These are phyloP conservation scores for Dipodascus albidus DNA, from an alignment of 805 yeast species.

Conservation along the genomic window DNA sequence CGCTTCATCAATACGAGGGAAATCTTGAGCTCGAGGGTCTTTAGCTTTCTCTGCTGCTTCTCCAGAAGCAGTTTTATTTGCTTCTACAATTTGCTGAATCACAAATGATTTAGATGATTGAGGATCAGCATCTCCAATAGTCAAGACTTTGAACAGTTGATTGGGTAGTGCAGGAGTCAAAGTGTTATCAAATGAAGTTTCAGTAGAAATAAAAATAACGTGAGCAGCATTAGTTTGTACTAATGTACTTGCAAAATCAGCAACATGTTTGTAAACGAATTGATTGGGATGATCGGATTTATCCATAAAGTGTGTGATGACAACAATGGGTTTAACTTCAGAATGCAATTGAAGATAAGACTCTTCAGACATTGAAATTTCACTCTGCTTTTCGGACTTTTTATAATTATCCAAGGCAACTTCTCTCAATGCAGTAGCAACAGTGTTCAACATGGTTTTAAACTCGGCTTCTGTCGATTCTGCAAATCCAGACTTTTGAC, in stretches of 20 bases:
- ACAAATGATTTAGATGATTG: constrained; percentile 64
- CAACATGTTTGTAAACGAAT: constrained; percentile 58
- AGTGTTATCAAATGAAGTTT: constrained; percentile 61
- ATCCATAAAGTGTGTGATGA: constrained; percentile 60
- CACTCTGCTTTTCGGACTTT: constrained; percentile 10
- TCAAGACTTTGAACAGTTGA: constrained; percentile 67
- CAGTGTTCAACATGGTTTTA: constrained; percentile 64
- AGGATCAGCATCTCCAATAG: constrained; percentile 71
- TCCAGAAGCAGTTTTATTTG: constrained; percentile 1
- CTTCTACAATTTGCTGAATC: constrained; percentile 1
- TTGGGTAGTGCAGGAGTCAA: constrained; percentile 70
- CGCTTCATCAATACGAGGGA: constrained; percentile 37
- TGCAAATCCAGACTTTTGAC: constrained; percentile 84
- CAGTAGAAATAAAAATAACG: constrained; percentile 80
- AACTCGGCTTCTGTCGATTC: constrained; percentile 75
- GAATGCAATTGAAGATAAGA: constrained; percentile 80
- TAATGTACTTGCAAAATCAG: constrained; percentile 82
- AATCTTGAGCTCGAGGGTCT: not conserved
- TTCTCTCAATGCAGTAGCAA: constrained; percentile 62
- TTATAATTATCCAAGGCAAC: constrained; percentile 32
- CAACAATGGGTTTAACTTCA: constrained; percentile 73
- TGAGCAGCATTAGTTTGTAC: constrained; percentile 75
- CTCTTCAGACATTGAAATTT: constrained; percentile 47
- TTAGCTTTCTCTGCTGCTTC: constrained; percentile 8
- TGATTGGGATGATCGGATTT: constrained; percentile 47